Evolutionary conservation across 305 asterid species (phyloP), one percentile per base, ranked within the genome.

Genomic region (Vinca major): DNA sequence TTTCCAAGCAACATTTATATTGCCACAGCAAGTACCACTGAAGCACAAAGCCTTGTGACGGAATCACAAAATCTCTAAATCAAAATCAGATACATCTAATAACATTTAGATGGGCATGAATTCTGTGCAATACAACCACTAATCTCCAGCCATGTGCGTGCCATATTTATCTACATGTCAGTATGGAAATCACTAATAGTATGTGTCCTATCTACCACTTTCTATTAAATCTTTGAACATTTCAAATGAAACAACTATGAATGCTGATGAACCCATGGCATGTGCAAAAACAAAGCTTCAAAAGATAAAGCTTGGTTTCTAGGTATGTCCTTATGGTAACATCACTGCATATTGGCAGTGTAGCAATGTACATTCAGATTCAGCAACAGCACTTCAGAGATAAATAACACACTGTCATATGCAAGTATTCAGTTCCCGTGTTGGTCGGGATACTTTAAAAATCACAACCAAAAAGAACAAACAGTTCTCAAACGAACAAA

Each of bases 11-110:
- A 36, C 0, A 1, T 33, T 16, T 8, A 13, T 9, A 37, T 58
- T 13, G 20, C 10, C 11, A 60, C 47, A 39, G 2, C 65, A 14
- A 58, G 14, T 10, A 6, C 19, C 7, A 21, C 17, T 8, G 16
- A 57, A 26, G 17, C 63, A 26, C 6, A 21, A 4, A 14, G 36
- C 52, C 17, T 12, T 67, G n/a, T 21, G 20, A 12, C 48, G 41
- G 51, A 62, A 54, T 52, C 4, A 52, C 9, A 52, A 54, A 50
- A 50, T 63, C 10, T 26, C 33, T 26, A 26, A 26, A 12, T 51
- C 65, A 71, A 47, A 47, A 58, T 44, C 26, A 64, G 39, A 53
- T 13, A 37, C 62, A 57, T 17, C 45, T 17, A 45, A 33, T 26
- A 13, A 19, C 49, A 45, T 0, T 4, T 17, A 10, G 1, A 48